Base-by-base conservation (phyloP, 768 basidiomycete species). In the Grammothele lineata region DNA sequence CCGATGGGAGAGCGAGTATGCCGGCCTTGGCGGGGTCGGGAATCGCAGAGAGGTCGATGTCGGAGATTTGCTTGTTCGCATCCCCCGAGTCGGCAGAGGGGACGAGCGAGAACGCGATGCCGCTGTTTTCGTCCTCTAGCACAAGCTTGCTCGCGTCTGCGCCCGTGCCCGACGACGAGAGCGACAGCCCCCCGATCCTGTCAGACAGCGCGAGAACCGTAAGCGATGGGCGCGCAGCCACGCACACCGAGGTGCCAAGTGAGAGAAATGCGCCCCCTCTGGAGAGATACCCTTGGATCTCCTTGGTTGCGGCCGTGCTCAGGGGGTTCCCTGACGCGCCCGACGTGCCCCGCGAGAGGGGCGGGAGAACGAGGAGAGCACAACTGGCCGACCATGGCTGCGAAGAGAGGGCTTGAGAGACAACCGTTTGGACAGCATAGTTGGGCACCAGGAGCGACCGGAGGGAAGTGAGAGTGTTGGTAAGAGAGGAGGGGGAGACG, bases 371-470 rank as follows among this genome's bases (percentile, higher is more conserved):
- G 15, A 97, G 76, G 2, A 95, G 71, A 2, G 85, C 83, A 60
- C 91, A 94, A 9, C 76, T 74, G 5, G 69, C 59, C 30, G 77
- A 63, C 94, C 93, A 97, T 17, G 93, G 92, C 37, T 85, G 83
- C 0, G 73, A 68, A 1, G 72, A 66, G 5, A 97, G 67, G 2
- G 76, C 62, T 33, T 77, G 67, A 10, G 74, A 72, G 0, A 80
- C 69, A 41, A 92, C 72, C 14, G 79, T 64, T 49, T 90, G 88
- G 35, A 95, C 81, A 11, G 87, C 80, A 63, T 93, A 94, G 61
- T 83, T 75, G 0, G 90, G 84, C 12, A 74, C 59, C 17, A 95
- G 78, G 23, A 87, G 57, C 2, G 72, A 60, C 24, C 75, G 71
- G 15, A 92, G 75, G 1, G 68, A 63, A 2, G 56, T 37, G 25